Base-by-base conservation (phyloP, 495 filamentous ascomycete species). In the Penicillium soppii region DNA sequence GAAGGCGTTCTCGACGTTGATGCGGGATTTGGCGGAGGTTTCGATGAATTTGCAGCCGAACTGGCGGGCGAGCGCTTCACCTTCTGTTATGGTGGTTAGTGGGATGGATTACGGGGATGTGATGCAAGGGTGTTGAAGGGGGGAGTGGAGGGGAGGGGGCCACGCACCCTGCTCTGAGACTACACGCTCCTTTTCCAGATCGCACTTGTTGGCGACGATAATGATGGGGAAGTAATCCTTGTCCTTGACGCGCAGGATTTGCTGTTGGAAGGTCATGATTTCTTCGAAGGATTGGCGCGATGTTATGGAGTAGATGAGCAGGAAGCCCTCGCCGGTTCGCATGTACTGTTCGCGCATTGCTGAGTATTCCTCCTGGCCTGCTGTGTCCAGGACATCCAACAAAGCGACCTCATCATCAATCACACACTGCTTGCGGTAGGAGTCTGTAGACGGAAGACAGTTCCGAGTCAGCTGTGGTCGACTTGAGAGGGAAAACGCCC, bases 281-380 rank as follows among this genome's bases (percentile, higher is more conserved):
- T 98, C 95, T 69, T 97, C 92, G 66, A 97, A 97, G 55, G 89
- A 94, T 71, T 96, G 91, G 59, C 92, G 83, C 65, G 92, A 97
- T 12, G 89, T 97, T 75, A 98, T 98, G 44, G 89, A 97, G 78
- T 97, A 98, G 58, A 98, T 91, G 17, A 98, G 83, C 56, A 98
- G 81, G 75, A 98, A 98, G 36, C 94, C 94, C 75, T 98, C 94
- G 64, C 94, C 94, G 29, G 95, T 98, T 60, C 94, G 88, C 94
- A 98, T 98, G 80, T 98, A 98, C 76, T 98, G 94, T 76, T 98
- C 94, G 56, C 94, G 84, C 94, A 98, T 98, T 44, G 94, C 94
- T 30, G 92, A 96, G 76, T 98, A 98, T 74, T 98, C 94, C 72
- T 98, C 94, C 73, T 98, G 94, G 46, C 94, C 94, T 46, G 94